These are phyloP conservation scores for Botrytis aclada DNA, from an alignment of 2,329 filamentous ascomycete species.

Conservation along the genomic window DNA sequence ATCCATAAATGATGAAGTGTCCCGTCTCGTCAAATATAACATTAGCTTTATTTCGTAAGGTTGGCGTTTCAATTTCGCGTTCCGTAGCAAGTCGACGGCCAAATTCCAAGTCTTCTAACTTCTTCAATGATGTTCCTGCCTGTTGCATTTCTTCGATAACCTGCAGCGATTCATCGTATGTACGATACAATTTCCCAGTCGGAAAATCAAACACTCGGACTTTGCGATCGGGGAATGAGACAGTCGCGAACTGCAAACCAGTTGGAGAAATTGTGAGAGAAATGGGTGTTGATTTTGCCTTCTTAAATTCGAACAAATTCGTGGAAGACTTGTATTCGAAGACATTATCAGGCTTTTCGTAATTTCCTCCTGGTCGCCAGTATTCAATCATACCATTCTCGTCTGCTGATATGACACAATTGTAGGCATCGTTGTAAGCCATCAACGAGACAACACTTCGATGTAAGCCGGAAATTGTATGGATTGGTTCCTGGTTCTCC, in stretches of 20 bases:
- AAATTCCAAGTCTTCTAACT: slow-evolving; percentile 88
- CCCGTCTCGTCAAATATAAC: slow-evolving; percentile 95
- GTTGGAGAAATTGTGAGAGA: slow-evolving; percentile 83
- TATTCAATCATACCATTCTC: slow-evolving; percentile 94
- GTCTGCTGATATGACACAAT: slow-evolving; percentile 89
- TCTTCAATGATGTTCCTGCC: slow-evolving; percentile 76
- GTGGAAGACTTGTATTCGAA: slow-evolving; percentile 93
- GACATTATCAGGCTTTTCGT: slow-evolving; percentile 87
- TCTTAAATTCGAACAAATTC: slow-evolving; percentile 95
- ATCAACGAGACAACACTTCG: slow-evolving; percentile 77
- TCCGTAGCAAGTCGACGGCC: slow-evolving; percentile 83
- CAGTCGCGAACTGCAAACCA: slow-evolving; percentile 79
- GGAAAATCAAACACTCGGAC: slow-evolving; percentile 91
- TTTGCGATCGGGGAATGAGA: slow-evolving; percentile 91
- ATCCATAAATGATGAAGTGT: slow-evolving; percentile 92
- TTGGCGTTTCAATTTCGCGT: slow-evolving; percentile 73
- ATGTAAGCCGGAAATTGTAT: slow-evolving; percentile 78
- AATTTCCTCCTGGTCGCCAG: slow-evolving; percentile 77
- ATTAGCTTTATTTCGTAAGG: slow-evolving; percentile 69
- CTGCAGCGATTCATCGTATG: slow-evolving; percentile 90
- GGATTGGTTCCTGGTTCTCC: slow-evolving; percentile 70
- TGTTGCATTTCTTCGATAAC: slow-evolving; percentile 95
- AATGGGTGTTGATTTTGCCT: slow-evolving; percentile 79
- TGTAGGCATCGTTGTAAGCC: slow-evolving; percentile 81
- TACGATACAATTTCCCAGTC: slow-evolving; percentile 81